Evolutionary conservation across 2,329 filamentous ascomycete species (phyloP).

Genomic region (Aspergillus ibericus): DNA sequence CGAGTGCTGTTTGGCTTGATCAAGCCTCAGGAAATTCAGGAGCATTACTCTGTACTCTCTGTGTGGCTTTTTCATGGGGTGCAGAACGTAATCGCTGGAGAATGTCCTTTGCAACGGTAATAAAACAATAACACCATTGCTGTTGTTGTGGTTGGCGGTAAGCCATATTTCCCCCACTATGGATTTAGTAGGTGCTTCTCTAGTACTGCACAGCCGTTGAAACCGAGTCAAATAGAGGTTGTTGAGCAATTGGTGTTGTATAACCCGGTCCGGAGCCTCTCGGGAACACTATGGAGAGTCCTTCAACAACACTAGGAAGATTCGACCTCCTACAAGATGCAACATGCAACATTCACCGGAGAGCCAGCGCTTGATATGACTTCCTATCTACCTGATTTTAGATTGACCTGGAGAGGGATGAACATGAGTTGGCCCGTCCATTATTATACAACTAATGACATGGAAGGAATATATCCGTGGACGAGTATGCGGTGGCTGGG

Average conservation of each 20-base stretch:
- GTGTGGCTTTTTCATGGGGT: background rate
- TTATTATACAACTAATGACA: too few relatives aligned
- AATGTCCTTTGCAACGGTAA: background rate
- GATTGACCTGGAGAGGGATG: too few relatives aligned
- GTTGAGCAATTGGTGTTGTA: background rate
- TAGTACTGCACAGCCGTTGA: background rate
- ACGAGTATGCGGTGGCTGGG: too few relatives aligned
- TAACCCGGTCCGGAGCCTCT: background rate
- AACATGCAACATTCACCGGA: too few relatives aligned
- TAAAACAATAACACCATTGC: too few relatives aligned
- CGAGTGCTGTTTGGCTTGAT: background rate
- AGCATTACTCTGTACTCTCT: slow-evolving; percentile 1
- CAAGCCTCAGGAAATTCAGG: background rate
- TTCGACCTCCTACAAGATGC: too few relatives aligned
- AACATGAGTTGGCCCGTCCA: too few relatives aligned
- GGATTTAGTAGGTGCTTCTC: background rate
- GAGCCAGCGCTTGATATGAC: too few relatives aligned
- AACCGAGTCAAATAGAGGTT: background rate
- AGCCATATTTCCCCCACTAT: background rate
- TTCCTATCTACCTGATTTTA: too few relatives aligned
- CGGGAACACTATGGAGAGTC: background rate
- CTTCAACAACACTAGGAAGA: background rate
- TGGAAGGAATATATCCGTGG: too few relatives aligned
- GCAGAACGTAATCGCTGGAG: background rate
- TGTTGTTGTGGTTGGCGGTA: background rate